A percentile compares a stretch with the other conserved stretches of the same genome.
Conservation (phyloP, 2,329 filamentous ascomycete genomes). For the Aschersonia sp. region DNA sequence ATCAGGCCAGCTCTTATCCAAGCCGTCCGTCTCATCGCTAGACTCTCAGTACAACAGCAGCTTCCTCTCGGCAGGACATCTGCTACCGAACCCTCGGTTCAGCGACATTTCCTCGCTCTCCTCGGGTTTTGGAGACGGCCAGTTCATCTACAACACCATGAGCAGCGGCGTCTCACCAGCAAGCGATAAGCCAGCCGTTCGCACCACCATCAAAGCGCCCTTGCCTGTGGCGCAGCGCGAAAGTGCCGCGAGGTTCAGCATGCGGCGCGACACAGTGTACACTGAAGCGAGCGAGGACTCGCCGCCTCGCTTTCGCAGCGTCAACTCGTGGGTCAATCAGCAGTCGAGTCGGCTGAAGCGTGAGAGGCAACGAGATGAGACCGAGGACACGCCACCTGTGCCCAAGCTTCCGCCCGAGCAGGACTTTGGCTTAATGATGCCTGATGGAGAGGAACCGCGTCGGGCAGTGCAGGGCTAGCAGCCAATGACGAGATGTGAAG, state of each 20-base stretch:
- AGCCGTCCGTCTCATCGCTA: slow-evolving; percentile 2
- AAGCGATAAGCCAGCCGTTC: slow-evolving; percentile 1
- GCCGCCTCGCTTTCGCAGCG: slow-evolving; percentile 39
- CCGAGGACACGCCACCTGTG: slow-evolving; percentile 21
- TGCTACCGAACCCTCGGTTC: slow-evolving; percentile 17
- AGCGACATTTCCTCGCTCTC: slow-evolving; percentile 46
- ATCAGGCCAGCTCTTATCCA: not conserved
- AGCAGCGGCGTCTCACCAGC: not conserved
- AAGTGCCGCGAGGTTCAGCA: slow-evolving; percentile 3
- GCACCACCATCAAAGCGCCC: slow-evolving; percentile 7
- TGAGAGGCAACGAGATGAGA: slow-evolving; percentile 22
- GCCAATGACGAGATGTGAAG: too few relatives aligned
- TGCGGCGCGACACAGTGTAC: slow-evolving; percentile 33
- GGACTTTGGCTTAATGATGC: slow-evolving; percentile 35
- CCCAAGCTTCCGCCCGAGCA: slow-evolving; percentile 29
- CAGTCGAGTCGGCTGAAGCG: slow-evolving; percentile 40
- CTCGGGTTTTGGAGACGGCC: slow-evolving; percentile 49
- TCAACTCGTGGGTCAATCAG: slow-evolving; percentile 52
- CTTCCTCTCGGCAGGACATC: slow-evolving; percentile 6
- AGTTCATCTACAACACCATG: slow-evolving; percentile 29
- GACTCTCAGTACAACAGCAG: slow-evolving; percentile 6
- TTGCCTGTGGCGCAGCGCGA: slow-evolving; percentile 2
- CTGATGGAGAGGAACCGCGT: slow-evolving; percentile 31
- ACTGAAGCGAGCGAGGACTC: slow-evolving; percentile 38
- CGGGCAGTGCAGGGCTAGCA: slow-evolving; percentile 14